Conservation (phyloP, 345 rosid species). For the Eucalyptus marginata region DNA sequence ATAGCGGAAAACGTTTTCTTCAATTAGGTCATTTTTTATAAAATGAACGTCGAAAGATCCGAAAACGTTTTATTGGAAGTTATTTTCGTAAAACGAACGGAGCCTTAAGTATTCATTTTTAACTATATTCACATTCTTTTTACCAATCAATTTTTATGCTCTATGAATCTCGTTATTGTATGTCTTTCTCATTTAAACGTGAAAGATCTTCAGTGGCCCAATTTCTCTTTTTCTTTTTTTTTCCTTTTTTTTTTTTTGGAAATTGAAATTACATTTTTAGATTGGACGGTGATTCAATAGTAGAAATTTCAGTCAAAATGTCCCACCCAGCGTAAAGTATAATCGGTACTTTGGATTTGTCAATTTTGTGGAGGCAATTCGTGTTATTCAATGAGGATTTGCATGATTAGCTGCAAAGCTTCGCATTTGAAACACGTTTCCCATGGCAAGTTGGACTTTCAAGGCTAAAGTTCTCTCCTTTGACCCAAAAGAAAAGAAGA, state of each 20-base stretch:
- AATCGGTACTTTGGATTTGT: neutral
- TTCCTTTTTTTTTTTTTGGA: rapidly evolving
- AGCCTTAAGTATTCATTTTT: rapidly evolving
- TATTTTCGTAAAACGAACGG: rapidly evolving
- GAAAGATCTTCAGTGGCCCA: neutral
- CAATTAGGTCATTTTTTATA: rapidly evolving
- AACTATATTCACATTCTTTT: neutral
- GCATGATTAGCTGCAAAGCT: neutral
- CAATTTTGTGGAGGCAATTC: neutral
- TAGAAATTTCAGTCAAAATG: neutral
- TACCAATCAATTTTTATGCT: neutral
- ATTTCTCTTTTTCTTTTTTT: neutral
- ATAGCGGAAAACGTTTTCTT: too few species aligned
- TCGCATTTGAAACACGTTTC: neutral
- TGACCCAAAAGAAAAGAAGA: neutral
- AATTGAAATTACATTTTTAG: neutral
- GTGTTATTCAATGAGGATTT: neutral
- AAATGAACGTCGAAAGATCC: rapidly evolving
- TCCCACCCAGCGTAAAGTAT: neutral
- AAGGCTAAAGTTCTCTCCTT: neutral
- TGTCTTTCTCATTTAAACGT: neutral
- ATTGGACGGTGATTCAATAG: neutral
- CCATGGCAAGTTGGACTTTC: neutral
- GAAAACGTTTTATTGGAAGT: rapidly evolving
- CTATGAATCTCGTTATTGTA: neutral